Conservation (phyloP, 228 moss, liverwort and hornwort species). For the Sphagnum magellanicum region DNA sequence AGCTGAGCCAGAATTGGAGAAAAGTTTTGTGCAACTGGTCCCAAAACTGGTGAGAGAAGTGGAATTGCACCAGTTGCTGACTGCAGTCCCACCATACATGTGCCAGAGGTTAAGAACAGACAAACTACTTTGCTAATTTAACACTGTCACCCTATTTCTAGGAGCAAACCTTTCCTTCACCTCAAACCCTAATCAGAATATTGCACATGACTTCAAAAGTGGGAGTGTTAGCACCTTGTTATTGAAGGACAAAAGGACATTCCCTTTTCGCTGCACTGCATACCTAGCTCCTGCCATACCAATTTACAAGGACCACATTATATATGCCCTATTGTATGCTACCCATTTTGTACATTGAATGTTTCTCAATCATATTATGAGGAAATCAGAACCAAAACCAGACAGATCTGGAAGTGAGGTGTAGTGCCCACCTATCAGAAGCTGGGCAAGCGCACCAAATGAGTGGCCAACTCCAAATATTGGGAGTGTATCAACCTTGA, state of each 20-base stretch:
- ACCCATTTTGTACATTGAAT: no score
- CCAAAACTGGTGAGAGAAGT: constrained; percentile 67
- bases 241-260: constrained; percentile 75
- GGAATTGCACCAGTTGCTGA: constrained; percentile 78
- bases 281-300: constrained; percentile 68
- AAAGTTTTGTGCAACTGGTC: constrained; percentile 76
- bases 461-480: constrained; percentile 83
- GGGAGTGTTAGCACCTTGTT: constrained; percentile 54
- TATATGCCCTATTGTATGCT: no score
- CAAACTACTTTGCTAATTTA: no score
- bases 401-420: no score
- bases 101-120: neutral
- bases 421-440: constrained; percentile 58
- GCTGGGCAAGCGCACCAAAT: constrained; percentile 76
- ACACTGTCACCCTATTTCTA: no score
- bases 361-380: no score
- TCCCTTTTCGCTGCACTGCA: constrained; percentile 74
- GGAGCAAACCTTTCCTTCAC: no score
- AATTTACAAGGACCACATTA: neutral
- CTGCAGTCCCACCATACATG: constrained; percentile 14
- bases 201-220: neutral
- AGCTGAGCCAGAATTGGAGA: constrained; percentile 64
- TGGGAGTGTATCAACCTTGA: constrained; percentile 63
- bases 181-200: no score
- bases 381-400: no score